Evolutionary conservation across 2,329 filamentous ascomycete species (phyloP), one percentile per base, ranked within the genome.

Genomic region (Podosphaera xanthii): DNA sequence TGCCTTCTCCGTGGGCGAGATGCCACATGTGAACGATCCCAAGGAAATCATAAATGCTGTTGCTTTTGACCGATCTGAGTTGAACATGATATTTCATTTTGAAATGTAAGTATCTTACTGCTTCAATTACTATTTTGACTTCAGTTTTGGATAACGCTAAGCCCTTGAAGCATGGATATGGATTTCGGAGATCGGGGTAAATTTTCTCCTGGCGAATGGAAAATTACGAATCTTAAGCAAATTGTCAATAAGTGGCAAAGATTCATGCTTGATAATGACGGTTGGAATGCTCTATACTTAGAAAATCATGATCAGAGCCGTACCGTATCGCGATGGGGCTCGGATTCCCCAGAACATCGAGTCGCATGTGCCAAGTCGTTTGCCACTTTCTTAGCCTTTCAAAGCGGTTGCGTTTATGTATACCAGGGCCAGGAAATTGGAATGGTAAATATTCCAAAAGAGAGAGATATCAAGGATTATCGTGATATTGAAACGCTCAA

Each of bases 11-110:
- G 76, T 79, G 3, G 77, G 77, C 7, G 77, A 79, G 64, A 62
- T 75, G 72, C 31, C 73, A 65, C 31, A 71, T 71, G 60, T 74
- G 1, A 71, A 70, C 3, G 73, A 74, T 55, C 71, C 71, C 6
- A 69, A 75, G 5, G 75, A 79, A 60, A 73, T 80, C 0, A 65
- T 81, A 4, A 71, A 72, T 12, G 74, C 74, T 5, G 81, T 86
- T 2, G 73, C 73, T 2, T 75, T 73, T 31, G 76, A 78, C 57
- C 73, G 77, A 14, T 73, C 75, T 38, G 81, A 86, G 66, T 70
- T 86, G 52, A 81, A 78, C 67, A 86, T 86, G 81, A 82, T 86
- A 42, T 86, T 87, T 70, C 79, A 84, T 64, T 87, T 87, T 66
- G 82, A 86, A 60, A 72, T 80, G 75, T 77, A 64, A 65, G 73